These are phyloP conservation scores for Phytophthora tubulina DNA, from an alignment of 352 stramenopile genomes.

Conservation along the genomic window DNA sequence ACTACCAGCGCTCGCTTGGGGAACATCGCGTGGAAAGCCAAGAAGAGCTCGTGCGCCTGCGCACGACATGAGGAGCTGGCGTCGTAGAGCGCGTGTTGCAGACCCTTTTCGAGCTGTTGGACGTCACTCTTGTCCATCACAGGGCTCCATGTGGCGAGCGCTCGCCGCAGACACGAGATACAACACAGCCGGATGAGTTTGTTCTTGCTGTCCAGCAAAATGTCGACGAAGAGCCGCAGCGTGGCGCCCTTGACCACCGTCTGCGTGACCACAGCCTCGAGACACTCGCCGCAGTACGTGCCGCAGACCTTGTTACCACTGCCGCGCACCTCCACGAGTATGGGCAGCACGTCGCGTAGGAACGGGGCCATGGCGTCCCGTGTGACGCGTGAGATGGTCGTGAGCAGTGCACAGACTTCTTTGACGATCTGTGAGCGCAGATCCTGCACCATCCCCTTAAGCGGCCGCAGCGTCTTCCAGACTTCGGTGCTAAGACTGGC, in stretches of 20 bases:
- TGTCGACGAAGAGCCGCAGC: conserved; percentile 79
- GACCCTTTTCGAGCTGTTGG: conserved; percentile 79
- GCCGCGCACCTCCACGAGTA: conserved; percentile 81
- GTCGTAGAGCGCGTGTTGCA: conserved; percentile 81
- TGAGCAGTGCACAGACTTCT: conserved; percentile 75
- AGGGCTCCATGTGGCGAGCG: conserved; percentile 69
- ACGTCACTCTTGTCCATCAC: conserved; percentile 85
- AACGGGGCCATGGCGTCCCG: conserved; percentile 83
- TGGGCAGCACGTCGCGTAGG: conserved; percentile 74
- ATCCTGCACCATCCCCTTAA: conserved; percentile 81
- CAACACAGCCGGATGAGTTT: conserved; percentile 84
- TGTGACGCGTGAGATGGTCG: conserved; percentile 70
- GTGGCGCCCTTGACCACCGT: conserved; percentile 82
- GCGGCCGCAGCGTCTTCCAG: conserved; percentile 79
- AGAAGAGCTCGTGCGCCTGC: conserved; percentile 76
- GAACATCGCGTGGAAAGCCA: conserved; percentile 79
- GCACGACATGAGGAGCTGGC: conserved; percentile 77
- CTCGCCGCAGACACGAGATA: conserved; percentile 66
- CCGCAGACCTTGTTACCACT: conserved; percentile 88
- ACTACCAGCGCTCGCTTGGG: conserved; percentile 77
- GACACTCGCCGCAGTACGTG: conserved; percentile 81
- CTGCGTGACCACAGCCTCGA: conserved; percentile 70
- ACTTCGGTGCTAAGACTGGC: conserved; percentile 60
- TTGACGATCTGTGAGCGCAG: conserved; percentile 90
- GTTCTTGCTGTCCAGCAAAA: conserved; percentile 82